phyloP scores from a whole-genome alignment of 306 rosid species.

The Urtica urens region DNA sequence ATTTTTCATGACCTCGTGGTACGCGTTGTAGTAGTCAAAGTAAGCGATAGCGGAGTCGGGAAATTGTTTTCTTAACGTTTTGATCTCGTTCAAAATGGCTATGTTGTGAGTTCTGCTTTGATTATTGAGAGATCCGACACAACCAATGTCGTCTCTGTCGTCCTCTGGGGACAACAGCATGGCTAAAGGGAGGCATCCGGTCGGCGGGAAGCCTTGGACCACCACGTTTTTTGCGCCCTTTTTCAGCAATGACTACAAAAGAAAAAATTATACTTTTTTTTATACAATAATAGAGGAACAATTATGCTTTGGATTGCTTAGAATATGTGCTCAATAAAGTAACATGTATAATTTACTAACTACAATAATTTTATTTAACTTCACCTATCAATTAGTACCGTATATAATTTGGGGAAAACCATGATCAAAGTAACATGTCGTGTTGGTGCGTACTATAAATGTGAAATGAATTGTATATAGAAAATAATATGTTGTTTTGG shows the following conservation, averaged over 20 bases:
- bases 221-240: constrained; percentile 83
- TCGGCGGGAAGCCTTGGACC: constrained; percentile 61
- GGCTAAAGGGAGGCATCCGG: constrained; percentile 67
- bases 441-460: no score
- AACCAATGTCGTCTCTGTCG: constrained; percentile 65
- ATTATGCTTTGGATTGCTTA: no score
- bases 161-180: constrained; percentile 43
- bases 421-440: no score
- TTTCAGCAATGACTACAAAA: constrained; percentile 48
- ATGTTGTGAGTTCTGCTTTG: constrained; percentile 48
- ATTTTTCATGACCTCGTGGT: constrained; percentile 42
- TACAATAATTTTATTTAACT: no score
- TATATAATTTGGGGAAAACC: no score
- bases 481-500: no score
- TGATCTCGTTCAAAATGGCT: constrained; percentile 33
- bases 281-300: no score
- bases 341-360: no score
- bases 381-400: no score
- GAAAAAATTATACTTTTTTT: background rate
- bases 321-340: no score
- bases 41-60: constrained; percentile 54
- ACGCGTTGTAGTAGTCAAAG: constrained; percentile 73
- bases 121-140: constrained; percentile 57
- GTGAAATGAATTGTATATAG: no score
- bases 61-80: constrained; percentile 41